A percentile compares a stretch with the other conserved stretches of the same genome.
Evolutionary conservation across 352 stramenopile species (phyloP).

Genomic region (Aphanomyces invadans): DNA sequence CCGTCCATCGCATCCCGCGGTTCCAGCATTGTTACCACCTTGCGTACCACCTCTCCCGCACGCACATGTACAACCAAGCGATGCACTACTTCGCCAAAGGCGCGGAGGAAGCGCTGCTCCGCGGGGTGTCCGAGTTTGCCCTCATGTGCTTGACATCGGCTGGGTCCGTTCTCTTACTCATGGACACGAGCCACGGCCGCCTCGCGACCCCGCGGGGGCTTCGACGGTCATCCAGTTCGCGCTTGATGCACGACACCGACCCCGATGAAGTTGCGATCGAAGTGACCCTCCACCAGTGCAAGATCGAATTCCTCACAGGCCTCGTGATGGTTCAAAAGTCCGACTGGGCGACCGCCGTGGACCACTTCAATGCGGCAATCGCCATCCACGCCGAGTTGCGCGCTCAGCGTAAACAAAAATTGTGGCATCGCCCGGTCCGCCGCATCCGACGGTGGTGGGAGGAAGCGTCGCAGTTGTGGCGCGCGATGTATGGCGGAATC

Average conservation of each 20-base stretch:
- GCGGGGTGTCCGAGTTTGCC: slow-evolving; percentile 52
- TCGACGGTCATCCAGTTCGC: neutral
- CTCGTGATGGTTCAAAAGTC: slow-evolving; percentile 63
- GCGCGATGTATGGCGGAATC: neutral
- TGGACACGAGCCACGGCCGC: neutral
- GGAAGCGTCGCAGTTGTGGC: neutral
- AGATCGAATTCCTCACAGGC: slow-evolving; percentile 67
- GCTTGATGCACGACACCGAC: neutral
- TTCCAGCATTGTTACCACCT: slow-evolving; percentile 58
- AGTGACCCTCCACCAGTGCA: slow-evolving; percentile 44
- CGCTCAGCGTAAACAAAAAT: neutral
- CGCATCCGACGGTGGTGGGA: neutral
- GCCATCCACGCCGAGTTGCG: slow-evolving; percentile 2
- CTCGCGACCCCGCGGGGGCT: neutral
- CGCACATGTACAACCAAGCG: slow-evolving; percentile 40
- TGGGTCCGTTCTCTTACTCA: slow-evolving; percentile 40
- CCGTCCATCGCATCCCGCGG: slow-evolving; percentile 13
- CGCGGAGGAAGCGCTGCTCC: slow-evolving; percentile 46
- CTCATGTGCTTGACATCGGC: slow-evolving; percentile 71
- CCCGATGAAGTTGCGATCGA: slow-evolving; percentile 33
- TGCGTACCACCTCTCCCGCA: slow-evolving; percentile 55
- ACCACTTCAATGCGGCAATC: slow-evolving; percentile 29
- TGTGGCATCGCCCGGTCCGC: neutral
- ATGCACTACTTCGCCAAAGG: slow-evolving; percentile 57
- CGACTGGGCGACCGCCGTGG: slow-evolving; percentile 52